Evolutionary conservation across 2,329 filamentous ascomycete species (phyloP).

Genomic region (Penicillium sp.): DNA sequence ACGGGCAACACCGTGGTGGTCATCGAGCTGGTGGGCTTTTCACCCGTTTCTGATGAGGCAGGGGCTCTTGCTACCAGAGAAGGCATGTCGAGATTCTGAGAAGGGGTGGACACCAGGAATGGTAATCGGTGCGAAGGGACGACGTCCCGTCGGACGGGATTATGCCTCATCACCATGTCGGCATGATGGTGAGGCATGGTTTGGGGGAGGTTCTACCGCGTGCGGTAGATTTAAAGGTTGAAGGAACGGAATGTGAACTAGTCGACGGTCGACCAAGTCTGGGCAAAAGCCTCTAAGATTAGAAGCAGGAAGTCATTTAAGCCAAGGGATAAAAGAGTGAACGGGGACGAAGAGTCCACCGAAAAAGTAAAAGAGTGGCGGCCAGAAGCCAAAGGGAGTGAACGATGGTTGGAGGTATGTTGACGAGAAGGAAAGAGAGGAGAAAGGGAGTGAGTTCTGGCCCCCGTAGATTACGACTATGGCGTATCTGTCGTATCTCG

Average conservation of each 20-base stretch:
- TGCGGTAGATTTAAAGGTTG: not conserved
- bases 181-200: conserved; percentile 28
- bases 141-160: conserved; percentile 23
- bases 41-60: conserved; percentile 28
- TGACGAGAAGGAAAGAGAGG: conserved; percentile 12
- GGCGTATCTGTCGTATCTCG: conserved; percentile 1
- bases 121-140: conserved; percentile 26
- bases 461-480: not conserved
- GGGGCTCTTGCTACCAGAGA: conserved; percentile 29
- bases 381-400: conserved; percentile 24
- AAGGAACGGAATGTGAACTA: conserved; percentile 7
- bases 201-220: not conserved
- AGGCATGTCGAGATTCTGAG: conserved; percentile 15
- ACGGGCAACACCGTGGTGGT: conserved; percentile 62
- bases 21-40: conserved; percentile 54
- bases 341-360: conserved; percentile 21
- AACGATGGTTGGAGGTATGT: conserved; percentile 11
- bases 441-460: conserved; percentile 24
- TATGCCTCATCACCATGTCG: conserved; percentile 21
- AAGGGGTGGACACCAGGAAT: conserved; percentile 17
- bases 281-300: conserved; percentile 1
- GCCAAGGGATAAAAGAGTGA: conserved; percentile 8
- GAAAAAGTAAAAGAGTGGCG: conserved; percentile 23
- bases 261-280: conserved; percentile 10
- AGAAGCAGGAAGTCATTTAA: conserved; percentile 14